phyloP scores from a whole-genome alignment of 164 flowering plant species.

The Amborella trichopoda region DNA sequence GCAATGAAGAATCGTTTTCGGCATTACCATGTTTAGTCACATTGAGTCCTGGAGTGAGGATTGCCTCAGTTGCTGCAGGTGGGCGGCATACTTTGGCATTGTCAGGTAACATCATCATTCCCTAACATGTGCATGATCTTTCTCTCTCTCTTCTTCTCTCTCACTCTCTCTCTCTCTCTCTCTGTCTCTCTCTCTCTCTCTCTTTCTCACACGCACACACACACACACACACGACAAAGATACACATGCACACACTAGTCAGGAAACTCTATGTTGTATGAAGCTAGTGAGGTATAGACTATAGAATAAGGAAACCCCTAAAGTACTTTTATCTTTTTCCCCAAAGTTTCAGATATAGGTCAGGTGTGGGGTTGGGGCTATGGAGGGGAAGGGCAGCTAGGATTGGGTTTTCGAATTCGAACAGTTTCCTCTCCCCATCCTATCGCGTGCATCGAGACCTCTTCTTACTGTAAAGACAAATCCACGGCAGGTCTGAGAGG shows the following conservation, averaged over 20 bases:
- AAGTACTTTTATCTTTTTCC: constrained; percentile 21
- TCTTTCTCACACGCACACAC: neutral
- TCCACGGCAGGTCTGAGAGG: constrained; percentile 34
- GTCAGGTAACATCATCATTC: constrained; percentile 68
- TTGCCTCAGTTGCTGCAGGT: constrained; percentile 82
- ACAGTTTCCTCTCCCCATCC: constrained; percentile 97
- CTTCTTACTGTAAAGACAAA: constrained; percentile 39
- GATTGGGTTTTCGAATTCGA: constrained; percentile 85
- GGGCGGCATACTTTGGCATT: constrained; percentile 92
- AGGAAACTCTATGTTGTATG: too few species aligned
- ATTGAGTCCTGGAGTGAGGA: constrained; percentile 71
- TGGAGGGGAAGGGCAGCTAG: constrained; percentile 99
- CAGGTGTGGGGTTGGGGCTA: constrained; percentile 99
- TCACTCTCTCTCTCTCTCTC: neutral
- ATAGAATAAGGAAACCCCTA: too few species aligned
- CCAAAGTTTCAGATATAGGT: constrained; percentile 76
- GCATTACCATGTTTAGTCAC: constrained; percentile 84
- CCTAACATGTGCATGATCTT: neutral
- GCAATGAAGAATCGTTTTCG: constrained; percentile 64
- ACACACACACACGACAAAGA: neutral
- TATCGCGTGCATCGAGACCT: constrained; percentile 68
- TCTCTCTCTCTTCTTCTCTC: too few species aligned
- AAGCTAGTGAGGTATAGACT: too few species aligned
- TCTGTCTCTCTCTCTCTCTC: too few species aligned
- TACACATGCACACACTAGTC: too few species aligned